Evolutionary conservation across 2,329 filamentous ascomycete genomes (phyloP), one percentile per base, ranked within the genome.

Genomic region (Rosellinia necatrix): DNA sequence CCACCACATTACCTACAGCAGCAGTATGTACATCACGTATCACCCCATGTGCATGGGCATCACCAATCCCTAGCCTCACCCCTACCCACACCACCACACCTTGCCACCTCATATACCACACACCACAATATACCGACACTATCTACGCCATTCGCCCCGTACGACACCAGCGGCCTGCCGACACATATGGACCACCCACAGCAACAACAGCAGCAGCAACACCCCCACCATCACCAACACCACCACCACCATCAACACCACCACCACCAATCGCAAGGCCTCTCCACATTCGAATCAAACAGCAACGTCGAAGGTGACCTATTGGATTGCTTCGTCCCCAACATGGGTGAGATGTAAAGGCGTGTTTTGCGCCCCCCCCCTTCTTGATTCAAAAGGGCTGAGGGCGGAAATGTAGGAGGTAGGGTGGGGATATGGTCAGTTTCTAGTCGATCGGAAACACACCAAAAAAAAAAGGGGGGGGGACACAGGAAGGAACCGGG

Each of bases 321-420:
- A 7, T 43, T 63, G 9, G 57, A 62, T 19, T 62, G 49, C 34
- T 62, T 60, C 40, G 61, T 56, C 17, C 41, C 57, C 10, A 60
- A 56, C 40, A 64, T 62, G 44, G 25, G 52, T 2, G 58, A 57
- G 8, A 54, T 62, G 12, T 59, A 46, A 47, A 48, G 21, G 15
- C 15, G n/a, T n/a, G n/a, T n/a, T n/a, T n/a, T n/a, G n/a, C n/a
- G n/a, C n/a, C n/a, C n/a, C n/a, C n/a, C n/a, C n/a, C n/a, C n/a
- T n/a, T n/a, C n/a, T n/a, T n/a, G n/a, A n/a, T n/a, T n/a, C n/a
- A n/a, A n/a, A n/a, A n/a, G n/a, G n/a, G n/a, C n/a, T n/a, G n/a
- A n/a, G n/a, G n/a, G n/a, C n/a, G n/a, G n/a, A n/a, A n/a, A n/a
- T n/a, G n/a, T n/a, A n/a, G n/a, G n/a, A n/a, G n/a, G n/a, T n/a